phyloP scores from a whole-genome alignment of 768 basidiomycete genomes.

The Tricholomella constricta region DNA sequence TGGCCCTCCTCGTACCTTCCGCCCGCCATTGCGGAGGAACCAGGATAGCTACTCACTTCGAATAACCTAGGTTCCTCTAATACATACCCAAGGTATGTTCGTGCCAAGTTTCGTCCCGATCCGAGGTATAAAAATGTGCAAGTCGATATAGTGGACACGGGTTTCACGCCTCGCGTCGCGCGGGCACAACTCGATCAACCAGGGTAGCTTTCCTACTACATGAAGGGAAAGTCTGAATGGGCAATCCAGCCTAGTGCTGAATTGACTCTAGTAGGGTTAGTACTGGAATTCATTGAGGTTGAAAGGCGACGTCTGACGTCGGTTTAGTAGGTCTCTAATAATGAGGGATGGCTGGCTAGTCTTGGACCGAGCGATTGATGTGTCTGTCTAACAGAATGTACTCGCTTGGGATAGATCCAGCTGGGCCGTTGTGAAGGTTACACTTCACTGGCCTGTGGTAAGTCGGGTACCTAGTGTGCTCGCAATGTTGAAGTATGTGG shows the following conservation, averaged over 20 bases:
- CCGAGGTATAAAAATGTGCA: no score
- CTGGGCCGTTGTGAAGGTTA: slow-evolving; percentile 21
- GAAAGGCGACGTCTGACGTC: background rate
- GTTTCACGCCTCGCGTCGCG: slow-evolving; percentile 15
- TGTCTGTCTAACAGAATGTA: slow-evolving; percentile 32
- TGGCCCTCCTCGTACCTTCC: no score
- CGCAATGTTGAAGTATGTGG: slow-evolving; percentile 36
- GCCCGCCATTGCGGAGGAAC: no score
- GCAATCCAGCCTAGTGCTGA: no score
- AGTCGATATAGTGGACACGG: slow-evolving; percentile 20
- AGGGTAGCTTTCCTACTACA: slow-evolving; percentile 26
- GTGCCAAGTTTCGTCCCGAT: no score
- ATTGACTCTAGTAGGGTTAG: no score
- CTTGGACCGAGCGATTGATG: slow-evolving; percentile 37
- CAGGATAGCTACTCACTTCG: no score
- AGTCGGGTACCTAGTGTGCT: slow-evolving; percentile 32
- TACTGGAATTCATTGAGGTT: no score
- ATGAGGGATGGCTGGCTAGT: slow-evolving; percentile 32
- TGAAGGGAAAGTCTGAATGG: no score
- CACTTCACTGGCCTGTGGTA: slow-evolving; percentile 13
- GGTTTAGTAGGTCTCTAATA: slow-evolving; percentile 16
- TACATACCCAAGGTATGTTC: no score
- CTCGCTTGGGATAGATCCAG: slow-evolving; percentile 36
- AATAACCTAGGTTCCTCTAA: no score
- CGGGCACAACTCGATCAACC: slow-evolving; percentile 26